Conservation (phyloP, 768 basidiomycete genomes). For the Naganishia vaughanmartiniae region DNA sequence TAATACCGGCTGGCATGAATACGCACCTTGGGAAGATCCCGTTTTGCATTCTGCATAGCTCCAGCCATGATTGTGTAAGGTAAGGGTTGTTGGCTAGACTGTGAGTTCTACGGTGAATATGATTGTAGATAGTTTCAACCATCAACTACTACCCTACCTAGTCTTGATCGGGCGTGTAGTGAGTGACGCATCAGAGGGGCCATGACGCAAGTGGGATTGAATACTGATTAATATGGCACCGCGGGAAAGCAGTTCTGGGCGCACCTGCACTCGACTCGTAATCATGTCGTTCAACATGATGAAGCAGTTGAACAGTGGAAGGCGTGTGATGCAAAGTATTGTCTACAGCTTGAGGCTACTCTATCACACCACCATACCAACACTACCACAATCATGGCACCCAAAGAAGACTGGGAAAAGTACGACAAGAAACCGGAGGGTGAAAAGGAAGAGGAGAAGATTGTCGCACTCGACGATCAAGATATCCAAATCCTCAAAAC, state of each 20-base stretch:
- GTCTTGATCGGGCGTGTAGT: neutral
- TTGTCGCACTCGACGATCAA: slow-evolving; percentile 91
- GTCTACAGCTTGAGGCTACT: neutral
- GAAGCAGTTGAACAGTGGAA: slow-evolving; percentile 6
- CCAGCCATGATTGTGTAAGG: slow-evolving; percentile 61
- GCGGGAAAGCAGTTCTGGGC: neutral
- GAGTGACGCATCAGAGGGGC: neutral
- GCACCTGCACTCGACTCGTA: slow-evolving; percentile 19
- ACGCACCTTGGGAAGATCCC: slow-evolving; percentile 67
- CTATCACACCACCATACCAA: neutral
- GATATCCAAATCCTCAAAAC: slow-evolving; percentile 99
- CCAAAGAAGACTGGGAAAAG: slow-evolving; percentile 11
- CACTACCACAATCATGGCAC: slow-evolving; percentile 14
- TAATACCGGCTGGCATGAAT: neutral
- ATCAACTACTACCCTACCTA: neutral
- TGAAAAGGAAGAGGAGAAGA: slow-evolving; percentile 89
- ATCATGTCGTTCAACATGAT: slow-evolving; percentile 60
- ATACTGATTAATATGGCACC: too few species aligned
- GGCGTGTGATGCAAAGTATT: neutral
- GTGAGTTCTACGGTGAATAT: slow-evolving; percentile 43
- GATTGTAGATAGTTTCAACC: neutral
- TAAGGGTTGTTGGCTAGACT: neutral
- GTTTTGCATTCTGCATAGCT: slow-evolving; percentile 84
- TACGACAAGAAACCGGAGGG: slow-evolving; percentile 53
- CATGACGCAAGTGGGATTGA: neutral